Conservation (phyloP, 73 alveolate genomes). For the Symbiodinium natans region DNA sequence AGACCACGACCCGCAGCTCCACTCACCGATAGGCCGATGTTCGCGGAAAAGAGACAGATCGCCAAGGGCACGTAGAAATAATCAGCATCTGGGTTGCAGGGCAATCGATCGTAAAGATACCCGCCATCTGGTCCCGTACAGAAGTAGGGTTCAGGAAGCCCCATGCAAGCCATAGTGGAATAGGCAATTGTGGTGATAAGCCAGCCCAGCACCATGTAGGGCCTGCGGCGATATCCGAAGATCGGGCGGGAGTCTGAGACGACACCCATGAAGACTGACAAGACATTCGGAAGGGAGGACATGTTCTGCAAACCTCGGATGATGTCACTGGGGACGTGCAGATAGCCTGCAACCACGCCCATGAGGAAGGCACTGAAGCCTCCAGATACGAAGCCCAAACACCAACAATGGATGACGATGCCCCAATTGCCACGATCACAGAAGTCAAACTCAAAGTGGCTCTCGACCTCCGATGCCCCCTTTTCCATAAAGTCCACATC, state of each 20-base stretch:
- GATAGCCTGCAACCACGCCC: conserved; percentile 1
- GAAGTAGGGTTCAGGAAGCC: neutral
- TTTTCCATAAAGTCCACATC: neutral
- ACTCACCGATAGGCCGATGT: neutral
- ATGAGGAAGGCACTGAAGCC: neutral
- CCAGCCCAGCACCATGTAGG: neutral
- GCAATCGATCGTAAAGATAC: neutral
- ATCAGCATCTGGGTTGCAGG: conserved; percentile 2
- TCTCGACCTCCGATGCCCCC: neutral
- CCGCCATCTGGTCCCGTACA: neutral
- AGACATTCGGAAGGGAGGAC: neutral
- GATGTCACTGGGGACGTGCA: neutral
- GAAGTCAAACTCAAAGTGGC: neutral
- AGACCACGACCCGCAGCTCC: conserved; percentile 21
- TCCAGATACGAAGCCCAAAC: neutral
- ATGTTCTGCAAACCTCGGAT: neutral
- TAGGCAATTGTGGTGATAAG: neutral
- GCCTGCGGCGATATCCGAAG: neutral
- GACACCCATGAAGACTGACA: neutral
- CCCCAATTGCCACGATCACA: neutral
- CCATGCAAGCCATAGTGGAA: neutral
- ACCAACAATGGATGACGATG: neutral
- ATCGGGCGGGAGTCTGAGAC: neutral
- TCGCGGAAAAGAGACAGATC: neutral
- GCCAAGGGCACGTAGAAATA: neutral